Percentiles rank a stretch among this genome's conserved stretches.
phyloP scores from a whole-genome alignment of 768 basidiomycete genomes.

The Gloeophyllum trabeum region DNA sequence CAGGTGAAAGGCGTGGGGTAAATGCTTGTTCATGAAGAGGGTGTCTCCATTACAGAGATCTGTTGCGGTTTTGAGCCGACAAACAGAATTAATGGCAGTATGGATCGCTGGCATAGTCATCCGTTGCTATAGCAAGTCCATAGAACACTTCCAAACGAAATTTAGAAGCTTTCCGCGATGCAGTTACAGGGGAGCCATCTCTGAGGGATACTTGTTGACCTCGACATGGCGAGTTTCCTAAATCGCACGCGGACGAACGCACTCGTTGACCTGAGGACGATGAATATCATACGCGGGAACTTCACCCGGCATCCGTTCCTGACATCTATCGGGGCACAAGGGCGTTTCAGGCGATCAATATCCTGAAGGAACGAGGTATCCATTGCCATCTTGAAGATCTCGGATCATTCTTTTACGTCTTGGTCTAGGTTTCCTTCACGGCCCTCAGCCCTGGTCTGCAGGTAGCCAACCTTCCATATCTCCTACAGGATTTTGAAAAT shows the following conservation, averaged over 20 bases:
- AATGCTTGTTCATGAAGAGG: neutral
- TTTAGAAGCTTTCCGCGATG: neutral
- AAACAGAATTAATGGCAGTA: neutral
- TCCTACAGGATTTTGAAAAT: neutral
- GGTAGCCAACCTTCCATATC: neutral
- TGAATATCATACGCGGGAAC: neutral
- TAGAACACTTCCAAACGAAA: neutral
- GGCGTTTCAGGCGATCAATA: neutral
- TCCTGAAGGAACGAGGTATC: neutral
- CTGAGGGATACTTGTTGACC: neutral
- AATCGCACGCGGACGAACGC: neutral
- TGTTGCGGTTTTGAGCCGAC: neutral
- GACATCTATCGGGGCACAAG: neutral
- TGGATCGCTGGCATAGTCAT: neutral
- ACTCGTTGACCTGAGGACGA: neutral
- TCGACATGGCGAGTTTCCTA: neutral
- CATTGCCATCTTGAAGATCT: neutral
- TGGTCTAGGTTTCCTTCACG: neutral
- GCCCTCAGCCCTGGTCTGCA: neutral
- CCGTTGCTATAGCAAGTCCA: neutral
- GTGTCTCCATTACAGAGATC: neutral
- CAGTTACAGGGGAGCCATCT: neutral
- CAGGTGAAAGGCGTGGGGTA: neutral
- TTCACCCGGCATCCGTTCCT: neutral
- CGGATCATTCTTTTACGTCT: conserved; percentile 1